Evolutionary conservation across 768 basidiomycete species (phyloP).

Genomic region (Tylopilus cervinicoccineus): DNA sequence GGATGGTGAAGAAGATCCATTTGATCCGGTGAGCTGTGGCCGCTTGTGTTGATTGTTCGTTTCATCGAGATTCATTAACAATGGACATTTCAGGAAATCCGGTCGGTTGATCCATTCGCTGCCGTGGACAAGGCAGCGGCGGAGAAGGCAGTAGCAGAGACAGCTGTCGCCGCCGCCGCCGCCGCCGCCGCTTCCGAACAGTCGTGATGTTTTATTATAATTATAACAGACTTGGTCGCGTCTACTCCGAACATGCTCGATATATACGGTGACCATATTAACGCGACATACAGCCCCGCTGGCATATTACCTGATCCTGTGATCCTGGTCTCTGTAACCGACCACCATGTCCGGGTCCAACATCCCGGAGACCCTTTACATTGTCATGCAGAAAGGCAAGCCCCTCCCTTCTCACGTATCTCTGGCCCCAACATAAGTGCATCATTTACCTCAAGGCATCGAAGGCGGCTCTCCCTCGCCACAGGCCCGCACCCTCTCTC

Average conservation of each 20-base stretch:
- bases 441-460: neutral
- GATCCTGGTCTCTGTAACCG: neutral
- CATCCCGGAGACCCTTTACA: neutral
- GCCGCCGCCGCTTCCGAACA: neutral
- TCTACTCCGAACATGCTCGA: no score
- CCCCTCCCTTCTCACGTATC: no score
- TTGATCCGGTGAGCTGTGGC: slow-evolving; percentile 14
- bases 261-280: no score
- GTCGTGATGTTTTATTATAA: no score
- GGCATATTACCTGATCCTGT: no score
- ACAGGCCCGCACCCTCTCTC: slow-evolving; percentile 46
- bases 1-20: slow-evolving; percentile 21
- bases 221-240: no score
- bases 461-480: slow-evolving; percentile 69
- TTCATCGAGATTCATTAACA: neutral
- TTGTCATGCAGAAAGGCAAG: slow-evolving; percentile 7
- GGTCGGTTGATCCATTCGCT: slow-evolving; percentile 12
- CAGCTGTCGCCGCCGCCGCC: neutral
- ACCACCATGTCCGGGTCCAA: neutral
- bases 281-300: no score
- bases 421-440: no score
- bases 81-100: slow-evolving; percentile 2
- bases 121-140: slow-evolving; percentile 2
- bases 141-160: neutral
- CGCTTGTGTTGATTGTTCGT: neutral